Base-by-base conservation (phyloP, 768 basidiomycete species). In the Dentipellis sp. region DNA sequence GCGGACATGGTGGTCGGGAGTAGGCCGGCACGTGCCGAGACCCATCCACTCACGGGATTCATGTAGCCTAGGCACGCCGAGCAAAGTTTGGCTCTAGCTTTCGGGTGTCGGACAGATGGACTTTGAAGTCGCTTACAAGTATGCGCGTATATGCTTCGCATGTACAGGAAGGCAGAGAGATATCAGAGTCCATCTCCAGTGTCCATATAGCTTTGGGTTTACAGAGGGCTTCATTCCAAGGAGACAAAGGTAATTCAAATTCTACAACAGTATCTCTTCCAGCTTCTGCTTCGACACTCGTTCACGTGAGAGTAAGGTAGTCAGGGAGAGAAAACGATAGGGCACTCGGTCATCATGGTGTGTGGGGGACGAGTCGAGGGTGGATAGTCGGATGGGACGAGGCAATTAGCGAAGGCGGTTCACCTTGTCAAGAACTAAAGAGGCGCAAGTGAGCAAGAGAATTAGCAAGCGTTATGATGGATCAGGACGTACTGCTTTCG, bases 401-500 rank as follows among this genome's bases (percentile, higher is more conserved):
- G 14, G 42, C 42, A 19, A n/a, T 45, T 45, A 45, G 42, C 42
- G 42, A 17, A 45, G 42, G 14, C 42, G 42, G 42, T 45, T 16
- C 8, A 45, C 42, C 19, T 45, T 45, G 42, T 45, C 42, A 14
- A 45, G 42, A 19, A 45, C 42, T 45, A 29, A 29, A 29, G 29
- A 6, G 29, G 29, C 29, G 16, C 42, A 17, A 17, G 42, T n/a
- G 8, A 19, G 6, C n/a, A 19, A 45, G 10, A 7, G 42, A 9
- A 19, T 45, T n/a, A n/a, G 10, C 42, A 45, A 17, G 42, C 42
- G 14, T 45, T n/a, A n/a, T 9, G 19, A 45, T 45, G n/a, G 42
- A 17, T n/a, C 42, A 45, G 53, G 19, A 72, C 84, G 60, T 52
- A 94, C 94, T 81, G 52, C 68, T 74, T 36, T 88, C 83, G 64